Percentiles rank a stretch among this genome's conserved stretches.
phyloP scores from a whole-genome alignment of 192 early-diverging fungal species.

The Thoreauomyces humboldtii region DNA sequence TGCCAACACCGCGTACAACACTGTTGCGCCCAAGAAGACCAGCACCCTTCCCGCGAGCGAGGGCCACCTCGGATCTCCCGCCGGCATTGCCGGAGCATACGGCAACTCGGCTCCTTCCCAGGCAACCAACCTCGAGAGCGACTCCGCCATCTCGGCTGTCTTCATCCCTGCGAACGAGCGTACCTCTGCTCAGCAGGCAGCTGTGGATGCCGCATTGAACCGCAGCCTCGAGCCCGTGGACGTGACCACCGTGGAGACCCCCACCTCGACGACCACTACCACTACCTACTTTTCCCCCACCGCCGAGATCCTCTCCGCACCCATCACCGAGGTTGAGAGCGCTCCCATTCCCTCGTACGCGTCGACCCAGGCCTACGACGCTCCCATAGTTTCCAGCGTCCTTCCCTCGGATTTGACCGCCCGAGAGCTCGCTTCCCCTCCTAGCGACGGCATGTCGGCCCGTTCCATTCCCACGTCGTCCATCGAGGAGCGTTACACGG shows the following conservation, averaged over 20 bases:
- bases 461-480: slow-evolving; percentile 23
- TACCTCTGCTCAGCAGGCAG: slow-evolving; percentile 20
- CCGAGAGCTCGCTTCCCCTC: slow-evolving; percentile 8
- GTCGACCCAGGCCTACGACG: not conserved
- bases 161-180: slow-evolving; percentile 18
- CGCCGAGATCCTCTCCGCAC: slow-evolving; percentile 8
- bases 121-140: not conserved
- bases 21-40: not conserved
- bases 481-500: slow-evolving; percentile 6
- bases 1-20: not conserved
- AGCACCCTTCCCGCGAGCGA: not conserved
- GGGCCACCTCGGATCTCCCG: slow-evolving; percentile 12
- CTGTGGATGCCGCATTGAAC: slow-evolving; percentile 14
- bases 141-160: slow-evolving; percentile 19
- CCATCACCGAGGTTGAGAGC: no score
- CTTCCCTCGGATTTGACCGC: slow-evolving; percentile 14
- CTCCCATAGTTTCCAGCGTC: slow-evolving; percentile 7
- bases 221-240: not conserved
- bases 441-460: slow-evolving; percentile 19
- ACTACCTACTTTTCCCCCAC: not conserved
- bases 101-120: slow-evolving; percentile 9
- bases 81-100: slow-evolving; percentile 23
- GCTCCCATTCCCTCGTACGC: not conserved
- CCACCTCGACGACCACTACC: not conserved
- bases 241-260: no score